Conservation (phyloP, 202 grass and related monocot species). For the Cymbopogon flexuosus region DNA sequence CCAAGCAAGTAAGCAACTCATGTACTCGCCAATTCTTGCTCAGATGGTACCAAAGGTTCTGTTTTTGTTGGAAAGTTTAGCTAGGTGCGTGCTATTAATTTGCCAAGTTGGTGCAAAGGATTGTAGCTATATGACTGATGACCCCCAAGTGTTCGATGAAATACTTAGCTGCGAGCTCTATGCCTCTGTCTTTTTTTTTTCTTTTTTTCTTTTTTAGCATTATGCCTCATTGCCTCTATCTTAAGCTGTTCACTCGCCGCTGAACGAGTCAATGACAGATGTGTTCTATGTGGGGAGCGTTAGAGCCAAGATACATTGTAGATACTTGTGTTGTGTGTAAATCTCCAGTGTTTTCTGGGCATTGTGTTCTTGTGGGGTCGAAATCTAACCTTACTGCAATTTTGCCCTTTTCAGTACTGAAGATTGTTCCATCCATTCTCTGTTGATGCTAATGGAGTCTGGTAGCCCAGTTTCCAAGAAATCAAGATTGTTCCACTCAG, state of each 20-base stretch:
- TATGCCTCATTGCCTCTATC: too few species aligned
- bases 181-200: not conserved
- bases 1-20: not conserved
- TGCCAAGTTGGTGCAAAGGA: too few species aligned
- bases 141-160: conserved; percentile 7
- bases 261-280: not conserved
- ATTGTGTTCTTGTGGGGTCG: not conserved
- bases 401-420: conserved; percentile 28
- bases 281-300: too few species aligned
- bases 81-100: not conserved
- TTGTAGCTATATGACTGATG: not conserved
- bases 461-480: conserved; percentile 22
- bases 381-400: not conserved
- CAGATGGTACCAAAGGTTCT: not conserved
- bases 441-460: conserved; percentile 1
- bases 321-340: not conserved
- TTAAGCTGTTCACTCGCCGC: not conserved
- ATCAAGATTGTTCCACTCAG: conserved; percentile 2
- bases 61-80: not conserved
- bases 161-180: not conserved
- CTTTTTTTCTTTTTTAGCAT: too few species aligned
- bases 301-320: not conserved
- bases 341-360: not conserved
- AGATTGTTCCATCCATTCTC: not conserved
- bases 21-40: not conserved